Percentiles rank a stretch among this genome's conserved stretches.
Evolutionary conservation across 371 early-diverging fungal species (phyloP).

Genomic region (Apophysomyces ossiformis): DNA sequence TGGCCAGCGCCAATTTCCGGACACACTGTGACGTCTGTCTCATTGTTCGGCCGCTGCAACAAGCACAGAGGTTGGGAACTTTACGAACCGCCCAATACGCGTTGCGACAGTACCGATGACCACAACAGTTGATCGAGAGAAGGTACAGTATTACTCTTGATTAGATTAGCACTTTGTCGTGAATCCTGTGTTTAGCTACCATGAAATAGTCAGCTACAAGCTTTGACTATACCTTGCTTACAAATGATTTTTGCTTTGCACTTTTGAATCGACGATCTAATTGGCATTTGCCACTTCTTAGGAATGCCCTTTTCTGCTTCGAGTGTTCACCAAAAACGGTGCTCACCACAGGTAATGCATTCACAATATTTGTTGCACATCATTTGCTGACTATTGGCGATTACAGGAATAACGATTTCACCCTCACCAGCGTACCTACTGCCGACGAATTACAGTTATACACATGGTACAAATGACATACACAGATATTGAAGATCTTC

Average conservation of each 20-base stretch:
- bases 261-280: neutral
- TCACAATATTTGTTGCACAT: neutral
- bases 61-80: no score
- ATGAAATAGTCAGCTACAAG: neutral
- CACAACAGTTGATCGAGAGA: constrained; percentile 50
- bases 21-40: no score
- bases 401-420: constrained; percentile 41
- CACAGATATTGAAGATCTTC: neutral
- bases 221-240: neutral
- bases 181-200: neutral
- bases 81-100: neutral
- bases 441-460: constrained; percentile 60
- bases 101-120: constrained; percentile 23
- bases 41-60: no score
- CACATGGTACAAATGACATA: constrained; percentile 56
- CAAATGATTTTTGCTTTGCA: neutral
- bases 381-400: constrained; percentile 1
- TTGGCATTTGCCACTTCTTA: constrained; percentile 23
- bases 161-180: neutral
- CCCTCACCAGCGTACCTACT: constrained; percentile 43
- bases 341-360: constrained; percentile 53
- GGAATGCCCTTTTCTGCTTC: constrained; percentile 68
- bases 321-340: constrained; percentile 51
- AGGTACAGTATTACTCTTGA: constrained; percentile 25
- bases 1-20: no score